phyloP scores from a whole-genome alignment of 306 rosid species.

The Fragaria ananassa region DNA sequence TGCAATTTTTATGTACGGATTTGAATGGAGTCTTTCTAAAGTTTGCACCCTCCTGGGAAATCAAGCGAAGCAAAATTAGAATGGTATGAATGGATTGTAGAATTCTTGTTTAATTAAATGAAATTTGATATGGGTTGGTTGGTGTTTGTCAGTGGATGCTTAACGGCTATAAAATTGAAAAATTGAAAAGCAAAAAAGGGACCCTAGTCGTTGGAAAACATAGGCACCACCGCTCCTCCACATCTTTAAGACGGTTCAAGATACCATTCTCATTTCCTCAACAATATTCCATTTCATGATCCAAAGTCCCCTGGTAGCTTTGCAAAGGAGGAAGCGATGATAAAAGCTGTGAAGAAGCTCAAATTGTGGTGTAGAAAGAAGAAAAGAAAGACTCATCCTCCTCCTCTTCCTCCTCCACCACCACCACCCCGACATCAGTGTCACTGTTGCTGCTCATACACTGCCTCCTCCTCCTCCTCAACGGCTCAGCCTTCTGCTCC shows the following conservation, averaged over 20 bases:
- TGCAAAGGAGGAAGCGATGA: constrained; percentile 22
- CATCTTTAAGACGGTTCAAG: not conserved
- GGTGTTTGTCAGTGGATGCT: constrained; percentile 3
- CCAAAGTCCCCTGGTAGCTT: not conserved
- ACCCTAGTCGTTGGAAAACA: not conserved
- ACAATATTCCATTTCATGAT: not conserved
- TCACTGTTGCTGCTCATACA: constrained; percentile 26
- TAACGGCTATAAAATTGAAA: constrained; percentile 53
- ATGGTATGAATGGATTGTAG: not conserved
- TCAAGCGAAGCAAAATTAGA: not conserved
- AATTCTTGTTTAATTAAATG: not conserved
- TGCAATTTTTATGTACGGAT: no score
- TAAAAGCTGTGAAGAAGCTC: constrained; percentile 60
- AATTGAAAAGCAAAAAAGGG: not conserved
- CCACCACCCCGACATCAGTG: not conserved
- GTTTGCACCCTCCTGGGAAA: no score
- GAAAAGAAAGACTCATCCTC: constrained; percentile 29
- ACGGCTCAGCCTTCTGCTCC: constrained; percentile 62
- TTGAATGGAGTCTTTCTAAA: no score
- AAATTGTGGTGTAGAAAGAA: constrained; percentile 58
- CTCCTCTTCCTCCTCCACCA: constrained; percentile 6
- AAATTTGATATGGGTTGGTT: not conserved
- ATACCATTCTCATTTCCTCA: not conserved
- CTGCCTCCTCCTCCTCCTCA: constrained; percentile 7
- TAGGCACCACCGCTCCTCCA: not conserved